Evolutionary conservation across 2,329 filamentous ascomycete genomes (phyloP).

Genomic region (Paecilomyces formosus): DNA sequence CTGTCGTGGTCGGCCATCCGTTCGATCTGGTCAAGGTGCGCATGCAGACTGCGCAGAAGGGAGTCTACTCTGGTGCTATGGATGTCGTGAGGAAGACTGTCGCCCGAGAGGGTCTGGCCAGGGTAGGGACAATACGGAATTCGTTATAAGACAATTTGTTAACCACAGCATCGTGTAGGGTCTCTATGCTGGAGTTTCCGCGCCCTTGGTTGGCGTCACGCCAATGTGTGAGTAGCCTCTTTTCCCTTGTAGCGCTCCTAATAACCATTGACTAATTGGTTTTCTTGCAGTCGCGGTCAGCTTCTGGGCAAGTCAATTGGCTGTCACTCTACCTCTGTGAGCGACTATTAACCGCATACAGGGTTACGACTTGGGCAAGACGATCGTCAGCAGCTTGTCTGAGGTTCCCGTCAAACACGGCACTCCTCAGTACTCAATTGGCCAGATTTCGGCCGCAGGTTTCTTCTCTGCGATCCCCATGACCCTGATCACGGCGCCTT

Average conservation of each 20-base stretch:
- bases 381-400: conserved; percentile 65
- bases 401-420: conserved; percentile 56
- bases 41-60: conserved; percentile 89
- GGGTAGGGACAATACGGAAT: conserved; percentile 30
- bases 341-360: conserved; percentile 47
- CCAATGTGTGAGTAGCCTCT: conserved; percentile 78
- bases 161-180: conserved; percentile 49
- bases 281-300: conserved; percentile 51
- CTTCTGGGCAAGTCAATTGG: conserved; percentile 49
- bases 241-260: conserved; percentile 6
- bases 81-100: conserved; percentile 88
- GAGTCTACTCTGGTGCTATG: conserved; percentile 81
- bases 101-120: conserved; percentile 70
- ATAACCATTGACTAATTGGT: not conserved
- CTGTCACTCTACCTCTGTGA: conserved; percentile 1
- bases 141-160: not conserved
- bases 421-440: conserved; percentile 63
- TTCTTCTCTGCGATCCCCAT: conserved; percentile 98
- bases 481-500: conserved; percentile 97
- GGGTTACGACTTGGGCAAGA: conserved; percentile 95
- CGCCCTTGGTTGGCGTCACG: conserved; percentile 89
- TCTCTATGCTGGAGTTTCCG: conserved; percentile 93
- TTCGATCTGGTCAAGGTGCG: conserved; percentile 98
- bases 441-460: conserved; percentile 81
- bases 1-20: conserved; percentile 88